These are phyloP conservation scores for Tausonia pullulans DNA, from an alignment of 1,284 basidiomycete species.

Conservation along the genomic window DNA sequence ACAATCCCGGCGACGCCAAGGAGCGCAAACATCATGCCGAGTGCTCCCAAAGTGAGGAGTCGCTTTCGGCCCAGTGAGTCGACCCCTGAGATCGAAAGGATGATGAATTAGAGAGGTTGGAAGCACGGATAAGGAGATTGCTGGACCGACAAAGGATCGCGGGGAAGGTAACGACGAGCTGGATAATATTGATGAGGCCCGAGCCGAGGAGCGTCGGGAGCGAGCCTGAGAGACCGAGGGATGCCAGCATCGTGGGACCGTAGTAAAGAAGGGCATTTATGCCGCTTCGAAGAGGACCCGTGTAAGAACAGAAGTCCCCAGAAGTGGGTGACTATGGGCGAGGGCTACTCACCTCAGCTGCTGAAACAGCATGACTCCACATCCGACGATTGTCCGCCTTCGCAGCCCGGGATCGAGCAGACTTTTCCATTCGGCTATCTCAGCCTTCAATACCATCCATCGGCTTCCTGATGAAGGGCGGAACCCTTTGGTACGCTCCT, in stretches of 20 bases:
- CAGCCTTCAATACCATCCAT: neutral
- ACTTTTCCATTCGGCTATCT: neutral
- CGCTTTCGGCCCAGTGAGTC: slow-evolving; percentile 65
- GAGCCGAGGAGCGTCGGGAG: slow-evolving; percentile 52
- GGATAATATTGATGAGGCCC: slow-evolving; percentile 63
- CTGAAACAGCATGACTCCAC: neutral
- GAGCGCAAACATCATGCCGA: slow-evolving; percentile 60
- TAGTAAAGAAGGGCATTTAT: slow-evolving; percentile 72
- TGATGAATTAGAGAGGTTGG: too few species aligned
- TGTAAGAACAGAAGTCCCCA: neutral
- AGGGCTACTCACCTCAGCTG: neutral
- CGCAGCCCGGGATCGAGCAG: neutral
- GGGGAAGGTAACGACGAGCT: slow-evolving; percentile 61
- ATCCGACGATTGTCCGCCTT: neutral
- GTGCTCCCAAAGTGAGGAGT: slow-evolving; percentile 59
- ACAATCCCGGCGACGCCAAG: slow-evolving; percentile 57
- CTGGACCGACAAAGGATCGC: slow-evolving; percentile 44
- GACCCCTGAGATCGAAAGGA: slow-evolving; percentile 30
- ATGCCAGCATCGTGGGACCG: slow-evolving; percentile 56
- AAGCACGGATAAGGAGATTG: too few species aligned
- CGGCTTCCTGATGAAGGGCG: too few species aligned
- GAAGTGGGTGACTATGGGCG: neutral
- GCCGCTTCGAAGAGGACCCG: slow-evolving; percentile 31
- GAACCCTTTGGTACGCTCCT: too few species aligned
- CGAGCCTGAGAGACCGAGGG: slow-evolving; percentile 48